Percentiles rank a stretch among this genome's conserved stretches.
phyloP scores from a whole-genome alignment of 1,284 basidiomycete species.

The Fomitopsis betulina region DNA sequence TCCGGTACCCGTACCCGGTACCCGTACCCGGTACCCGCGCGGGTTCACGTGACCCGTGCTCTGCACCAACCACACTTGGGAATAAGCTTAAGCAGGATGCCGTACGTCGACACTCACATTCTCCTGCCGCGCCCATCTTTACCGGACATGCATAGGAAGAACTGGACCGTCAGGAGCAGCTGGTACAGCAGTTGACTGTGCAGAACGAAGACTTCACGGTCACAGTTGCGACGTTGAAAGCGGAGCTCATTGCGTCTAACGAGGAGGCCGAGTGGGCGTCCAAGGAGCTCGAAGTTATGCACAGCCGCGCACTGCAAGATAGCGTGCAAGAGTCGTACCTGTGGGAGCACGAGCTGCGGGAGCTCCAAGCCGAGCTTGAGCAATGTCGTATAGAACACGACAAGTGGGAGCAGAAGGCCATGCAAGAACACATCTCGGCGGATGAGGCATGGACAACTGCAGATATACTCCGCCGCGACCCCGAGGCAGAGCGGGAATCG shows the following conservation, averaged over 20 bases:
- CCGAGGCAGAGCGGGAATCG: constrained; percentile 60
- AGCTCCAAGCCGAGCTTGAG: constrained; percentile 80
- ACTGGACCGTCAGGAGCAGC: constrained; percentile 84
- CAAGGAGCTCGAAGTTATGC: constrained; percentile 63
- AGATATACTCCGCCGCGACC: constrained; percentile 56
- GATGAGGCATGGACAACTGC: constrained; percentile 66
- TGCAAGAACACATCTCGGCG: constrained; percentile 67
- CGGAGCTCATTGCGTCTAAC: constrained; percentile 72
- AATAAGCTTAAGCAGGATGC: constrained; percentile 97
- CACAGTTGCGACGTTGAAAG: constrained; percentile 72
- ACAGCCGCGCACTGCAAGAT: constrained; percentile 56
- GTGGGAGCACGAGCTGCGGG: constrained; percentile 79
- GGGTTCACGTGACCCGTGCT: too few species aligned
- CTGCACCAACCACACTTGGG: constrained; percentile 87
- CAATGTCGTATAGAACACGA: constrained; percentile 80
- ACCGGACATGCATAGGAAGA: constrained; percentile 70
- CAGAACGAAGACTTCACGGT: constrained; percentile 71
- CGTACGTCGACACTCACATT: constrained; percentile 61
- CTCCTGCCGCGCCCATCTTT: constrained; percentile 8
- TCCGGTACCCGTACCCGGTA: too few species aligned
- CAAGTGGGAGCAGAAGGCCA: constrained; percentile 80
- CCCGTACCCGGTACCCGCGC: too few species aligned
- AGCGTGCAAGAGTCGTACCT: constrained; percentile 66
- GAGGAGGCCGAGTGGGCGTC: constrained; percentile 69
- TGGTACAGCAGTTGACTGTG: constrained; percentile 69